Conservation (phyloP, 352 stramenopile genomes). For the Phytophthora meadii region DNA sequence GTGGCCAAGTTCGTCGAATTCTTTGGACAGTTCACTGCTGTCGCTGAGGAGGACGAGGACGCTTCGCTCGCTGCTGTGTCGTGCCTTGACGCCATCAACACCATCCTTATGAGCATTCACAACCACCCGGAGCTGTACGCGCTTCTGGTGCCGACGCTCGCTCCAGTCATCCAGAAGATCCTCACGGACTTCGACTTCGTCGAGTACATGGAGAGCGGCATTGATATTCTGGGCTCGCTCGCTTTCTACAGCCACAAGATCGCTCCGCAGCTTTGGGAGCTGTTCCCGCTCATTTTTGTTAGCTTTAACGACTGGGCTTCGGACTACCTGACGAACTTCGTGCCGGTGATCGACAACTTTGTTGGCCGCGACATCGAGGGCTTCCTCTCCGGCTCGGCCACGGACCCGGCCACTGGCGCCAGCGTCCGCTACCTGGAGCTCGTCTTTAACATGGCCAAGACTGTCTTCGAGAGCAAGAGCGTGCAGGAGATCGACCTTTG, state of each 20-base stretch:
- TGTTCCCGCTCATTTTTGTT: constrained; percentile 97
- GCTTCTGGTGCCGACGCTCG: constrained; percentile 94
- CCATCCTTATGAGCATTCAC: constrained; percentile 86
- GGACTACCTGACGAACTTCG: constrained; percentile 97
- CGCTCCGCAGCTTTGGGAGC: constrained; percentile 92
- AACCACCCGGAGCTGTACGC: constrained; percentile 83
- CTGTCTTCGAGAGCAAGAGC: constrained; percentile 67
- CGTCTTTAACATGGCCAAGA: constrained; percentile 82
- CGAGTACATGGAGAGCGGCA: constrained; percentile 97
- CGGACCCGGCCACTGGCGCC: constrained; percentile 48
- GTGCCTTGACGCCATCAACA: constrained; percentile 88
- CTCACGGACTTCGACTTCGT: constrained; percentile 96
- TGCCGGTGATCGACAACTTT: constrained; percentile 97
- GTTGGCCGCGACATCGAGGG: constrained; percentile 86
- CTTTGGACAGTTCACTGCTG: constrained; percentile 95
- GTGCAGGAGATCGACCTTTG: constrained; percentile 79
- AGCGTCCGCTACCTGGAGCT: constrained; percentile 79
- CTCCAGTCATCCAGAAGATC: constrained; percentile 95
- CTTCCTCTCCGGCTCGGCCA: constrained; percentile 64
- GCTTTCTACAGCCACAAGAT: constrained; percentile 96
- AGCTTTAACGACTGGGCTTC: constrained; percentile 96
- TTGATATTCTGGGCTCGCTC: constrained; percentile 96
- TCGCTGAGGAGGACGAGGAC: constrained; percentile 95
- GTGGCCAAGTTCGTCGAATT: constrained; percentile 95
- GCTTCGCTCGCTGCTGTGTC: constrained; percentile 95